phyloP scores from a whole-genome alignment of 306 rosid species.

The Lupinus albus region DNA sequence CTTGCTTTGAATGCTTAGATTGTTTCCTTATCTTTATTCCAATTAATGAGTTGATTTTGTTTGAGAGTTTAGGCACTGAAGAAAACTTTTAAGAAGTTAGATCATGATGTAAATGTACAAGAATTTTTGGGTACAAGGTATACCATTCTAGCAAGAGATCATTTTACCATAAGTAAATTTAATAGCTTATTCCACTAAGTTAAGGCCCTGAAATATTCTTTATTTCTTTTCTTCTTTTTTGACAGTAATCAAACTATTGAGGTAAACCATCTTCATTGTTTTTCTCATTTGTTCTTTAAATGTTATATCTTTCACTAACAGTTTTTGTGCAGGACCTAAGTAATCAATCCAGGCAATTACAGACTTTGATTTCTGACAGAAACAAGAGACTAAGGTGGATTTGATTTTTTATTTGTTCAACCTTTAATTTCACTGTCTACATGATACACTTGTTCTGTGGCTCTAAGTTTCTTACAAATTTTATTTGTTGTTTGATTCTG shows the following conservation, averaged over 20 bases:
- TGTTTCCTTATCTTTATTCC: slow-evolving; percentile 13
- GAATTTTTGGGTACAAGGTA: slow-evolving; percentile 79
- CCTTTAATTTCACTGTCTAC: neutral
- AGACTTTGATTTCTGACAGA: slow-evolving; percentile 59
- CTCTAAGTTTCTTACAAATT: slow-evolving; percentile 31
- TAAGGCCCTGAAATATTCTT: slow-evolving; percentile 22
- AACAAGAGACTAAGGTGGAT: slow-evolving; percentile 74
- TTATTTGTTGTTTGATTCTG: slow-evolving; percentile 35
- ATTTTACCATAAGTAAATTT: slow-evolving; percentile 5
- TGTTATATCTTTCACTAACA: slow-evolving; percentile 10
- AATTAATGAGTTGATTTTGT: slow-evolving; percentile 36
- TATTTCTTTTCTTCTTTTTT: slow-evolving; percentile 7
- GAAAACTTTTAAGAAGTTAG: slow-evolving; percentile 71
- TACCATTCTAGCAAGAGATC: neutral
- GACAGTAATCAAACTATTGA: slow-evolving; percentile 77
- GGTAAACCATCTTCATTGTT: slow-evolving; percentile 44
- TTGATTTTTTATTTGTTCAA: neutral
- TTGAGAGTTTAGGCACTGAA: slow-evolving; percentile 63
- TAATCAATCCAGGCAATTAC: slow-evolving; percentile 55
- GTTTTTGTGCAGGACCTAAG: slow-evolving; percentile 59
- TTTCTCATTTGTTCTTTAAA: slow-evolving; percentile 17
- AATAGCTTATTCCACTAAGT: neutral
- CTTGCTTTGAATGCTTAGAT: neutral
- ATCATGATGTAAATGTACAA: slow-evolving; percentile 74
- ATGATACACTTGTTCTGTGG: neutral